Percentiles rank a stretch among this genome's conserved stretches.
These are phyloP conservation scores for Agastache rugosa DNA, from an alignment of 257 asterid genomes.

Conservation along the genomic window DNA sequence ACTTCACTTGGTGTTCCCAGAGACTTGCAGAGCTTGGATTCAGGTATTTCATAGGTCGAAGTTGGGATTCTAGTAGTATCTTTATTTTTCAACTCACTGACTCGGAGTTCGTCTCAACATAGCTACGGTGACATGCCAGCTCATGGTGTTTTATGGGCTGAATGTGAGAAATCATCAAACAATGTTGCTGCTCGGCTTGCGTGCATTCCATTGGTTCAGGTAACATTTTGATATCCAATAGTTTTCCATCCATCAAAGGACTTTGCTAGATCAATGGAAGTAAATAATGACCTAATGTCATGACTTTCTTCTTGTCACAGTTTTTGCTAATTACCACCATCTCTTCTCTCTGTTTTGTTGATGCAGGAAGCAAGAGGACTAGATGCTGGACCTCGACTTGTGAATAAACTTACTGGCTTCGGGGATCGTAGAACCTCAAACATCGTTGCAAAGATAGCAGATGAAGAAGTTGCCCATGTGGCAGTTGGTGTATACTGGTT, in stretches of 20 bases:
- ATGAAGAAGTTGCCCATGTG: conserved; percentile 95
- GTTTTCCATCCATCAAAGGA: not conserved
- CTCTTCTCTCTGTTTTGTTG: conserved; percentile 2
- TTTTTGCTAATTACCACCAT: conserved; percentile 6
- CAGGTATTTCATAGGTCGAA: conserved; percentile 52
- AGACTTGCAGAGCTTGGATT: conserved; percentile 89
- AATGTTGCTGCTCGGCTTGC: conserved; percentile 92
- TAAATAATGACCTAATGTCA: not conserved
- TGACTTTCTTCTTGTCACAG: not conserved
- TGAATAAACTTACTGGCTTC: conserved; percentile 75
- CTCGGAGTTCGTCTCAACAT: conserved; percentile 21
- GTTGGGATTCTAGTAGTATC: conserved; percentile 2
- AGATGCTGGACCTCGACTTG: conserved; percentile 97
- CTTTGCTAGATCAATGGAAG: not conserved
- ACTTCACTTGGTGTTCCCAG: conserved; percentile 94
- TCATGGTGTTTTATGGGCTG: conserved; percentile 91
- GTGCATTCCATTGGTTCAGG: conserved; percentile 94
- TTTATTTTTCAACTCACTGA: conserved; percentile 35
- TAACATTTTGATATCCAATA: not conserved
- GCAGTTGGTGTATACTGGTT: conserved; percentile 96
- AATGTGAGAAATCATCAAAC: conserved; percentile 84
- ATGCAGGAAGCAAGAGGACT: conserved; percentile 94
- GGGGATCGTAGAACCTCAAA: conserved; percentile 87
- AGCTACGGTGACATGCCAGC: conserved; percentile 99
- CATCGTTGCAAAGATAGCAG: conserved; percentile 83